Conservation (phyloP, 352 stramenopile genomes). For the Phytophthora sojae region DNA sequence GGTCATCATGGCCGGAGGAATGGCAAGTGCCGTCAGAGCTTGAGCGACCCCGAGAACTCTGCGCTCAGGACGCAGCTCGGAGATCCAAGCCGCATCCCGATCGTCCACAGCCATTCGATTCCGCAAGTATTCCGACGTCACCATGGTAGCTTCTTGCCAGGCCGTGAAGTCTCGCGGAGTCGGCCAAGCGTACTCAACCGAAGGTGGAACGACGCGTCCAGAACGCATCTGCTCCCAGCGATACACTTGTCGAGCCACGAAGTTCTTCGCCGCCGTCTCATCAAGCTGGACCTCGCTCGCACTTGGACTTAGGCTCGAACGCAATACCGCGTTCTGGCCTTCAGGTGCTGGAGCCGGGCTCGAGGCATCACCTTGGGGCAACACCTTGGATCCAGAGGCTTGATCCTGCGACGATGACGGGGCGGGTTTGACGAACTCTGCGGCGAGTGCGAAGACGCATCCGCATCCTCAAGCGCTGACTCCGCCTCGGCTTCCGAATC, state of each 20-base stretch:
- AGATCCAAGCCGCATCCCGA: not conserved
- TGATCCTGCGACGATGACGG: not conserved
- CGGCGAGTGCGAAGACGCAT: not conserved
- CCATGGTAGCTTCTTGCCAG: not conserved
- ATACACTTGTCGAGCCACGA: not conserved
- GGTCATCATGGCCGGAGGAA: too few relatives aligned
- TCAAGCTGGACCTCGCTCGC: not conserved
- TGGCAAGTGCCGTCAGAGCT: too few relatives aligned
- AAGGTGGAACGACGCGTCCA: not conserved
- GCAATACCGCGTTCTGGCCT: not conserved
- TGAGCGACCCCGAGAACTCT: conserved; percentile 1
- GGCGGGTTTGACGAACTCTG: not conserved
- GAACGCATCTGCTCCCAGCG: conserved; percentile 2
- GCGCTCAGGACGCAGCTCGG: not conserved
- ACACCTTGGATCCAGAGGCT: not conserved
- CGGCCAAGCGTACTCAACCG: not conserved
- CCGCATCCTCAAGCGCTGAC: conserved; percentile 1
- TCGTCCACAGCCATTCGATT: not conserved
- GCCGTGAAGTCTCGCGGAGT: not conserved
- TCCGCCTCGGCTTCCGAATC: not conserved
- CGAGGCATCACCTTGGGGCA: not conserved
- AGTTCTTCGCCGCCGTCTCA: not conserved
- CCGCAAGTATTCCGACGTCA: not conserved
- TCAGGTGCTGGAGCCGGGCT: not conserved
- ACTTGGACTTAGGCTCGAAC: not conserved